These are phyloP conservation scores for Erythrophleum ivorense DNA, from an alignment of 331 rosid species.

Conservation along the genomic window DNA sequence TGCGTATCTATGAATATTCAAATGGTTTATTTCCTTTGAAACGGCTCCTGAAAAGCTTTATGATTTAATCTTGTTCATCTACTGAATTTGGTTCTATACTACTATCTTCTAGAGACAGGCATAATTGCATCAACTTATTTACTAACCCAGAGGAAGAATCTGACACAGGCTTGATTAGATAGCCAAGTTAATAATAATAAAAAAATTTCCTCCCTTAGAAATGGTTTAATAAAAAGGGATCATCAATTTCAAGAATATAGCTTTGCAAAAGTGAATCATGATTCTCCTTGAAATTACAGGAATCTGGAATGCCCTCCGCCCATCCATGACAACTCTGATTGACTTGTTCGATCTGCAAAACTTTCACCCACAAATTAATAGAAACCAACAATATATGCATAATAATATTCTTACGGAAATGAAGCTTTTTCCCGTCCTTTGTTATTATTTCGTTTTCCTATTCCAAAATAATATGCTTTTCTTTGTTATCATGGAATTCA, in stretches of 20 bases:
- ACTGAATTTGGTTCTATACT: not conserved
- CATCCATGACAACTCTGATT: not conserved
- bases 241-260: not conserved
- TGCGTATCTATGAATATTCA: constrained; percentile 2
- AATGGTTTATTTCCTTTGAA: not conserved
- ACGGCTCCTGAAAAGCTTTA: not conserved
- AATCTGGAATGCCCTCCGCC: constrained; percentile 22
- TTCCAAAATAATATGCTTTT: constrained; percentile 17
- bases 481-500: constrained; percentile 15
- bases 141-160: constrained; percentile 38
- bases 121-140: constrained; percentile 4
- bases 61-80: not conserved
- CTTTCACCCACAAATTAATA: not conserved
- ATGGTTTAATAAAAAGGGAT: constrained; percentile 23
- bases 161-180: not conserved
- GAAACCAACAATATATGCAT: not conserved
- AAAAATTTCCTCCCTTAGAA: not conserved
- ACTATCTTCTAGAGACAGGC: constrained; percentile 28
- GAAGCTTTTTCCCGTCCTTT: constrained; percentile 6
- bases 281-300: constrained; percentile 25
- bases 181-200: not conserved
- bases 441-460: constrained; percentile 10
- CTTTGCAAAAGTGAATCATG: constrained; percentile 33
- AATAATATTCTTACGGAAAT: constrained; percentile 15
- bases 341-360: constrained; percentile 23